Base-by-base conservation (phyloP, 352 stramenopile genomes). In the Albugo laibachii region DNA sequence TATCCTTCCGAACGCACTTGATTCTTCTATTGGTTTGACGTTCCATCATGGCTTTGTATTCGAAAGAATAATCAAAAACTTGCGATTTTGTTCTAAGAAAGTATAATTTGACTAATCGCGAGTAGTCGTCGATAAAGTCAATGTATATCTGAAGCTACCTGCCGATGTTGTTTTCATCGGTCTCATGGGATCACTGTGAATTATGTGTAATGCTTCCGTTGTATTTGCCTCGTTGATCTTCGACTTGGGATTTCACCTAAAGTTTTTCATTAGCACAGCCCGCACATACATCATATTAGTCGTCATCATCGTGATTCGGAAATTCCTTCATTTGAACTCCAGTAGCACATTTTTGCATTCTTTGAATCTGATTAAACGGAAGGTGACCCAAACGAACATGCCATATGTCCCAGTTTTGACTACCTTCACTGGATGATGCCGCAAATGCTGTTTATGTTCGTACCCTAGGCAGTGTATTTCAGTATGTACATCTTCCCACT, bases 101-200 rank as follows among this genome's bases (percentile, higher is more conserved):
- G 21, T 63, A 63, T 5, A 50, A 42, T 2, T 27, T 41, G 11
- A 52, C 27, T 41, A 55, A 47, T 18, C 56, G 42, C 6, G 48
- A 54, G 27, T 46, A 58, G 39, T 63, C 50, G 13, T 64, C 45
- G 13, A 61, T 50, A 36, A 55, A 58, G 34, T 51, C n/a, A 57
- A 18, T 13, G 49, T 36, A 31, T 48, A 57, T 36, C 20, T 48
- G 15, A 13, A 41, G 34, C 36, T 4, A 2, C 47, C 20, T 4
- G 14, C 38, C 13, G 19, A 37, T 42, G 20, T 45, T 10, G 35
- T 13, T 13, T 27, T 36, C 38, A 13, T 36, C n/a, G 21, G 12
- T 11, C 27, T 14, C 47, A 13, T 24, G 11, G 13, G 36, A 8
- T 43, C 3, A 43, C 16, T 43, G 38, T 43, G 38, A 24, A 10